Base-by-base conservation (phyloP, 2,329 filamentous ascomycete species). In the Trichoderma simmonsii region DNA sequence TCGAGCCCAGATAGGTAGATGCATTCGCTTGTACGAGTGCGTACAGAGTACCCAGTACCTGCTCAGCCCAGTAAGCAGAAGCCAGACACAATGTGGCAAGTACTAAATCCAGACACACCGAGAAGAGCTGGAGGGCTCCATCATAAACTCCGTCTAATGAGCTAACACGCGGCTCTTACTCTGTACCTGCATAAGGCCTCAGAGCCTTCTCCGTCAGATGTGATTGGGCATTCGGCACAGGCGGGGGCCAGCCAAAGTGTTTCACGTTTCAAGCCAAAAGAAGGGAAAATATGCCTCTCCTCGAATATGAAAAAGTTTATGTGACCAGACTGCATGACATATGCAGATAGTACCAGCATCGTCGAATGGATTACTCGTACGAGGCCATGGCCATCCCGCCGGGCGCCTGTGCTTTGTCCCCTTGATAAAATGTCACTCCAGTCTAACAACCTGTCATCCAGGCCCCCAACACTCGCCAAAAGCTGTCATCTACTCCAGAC, bases 151-250 rank as follows among this genome's bases (percentile, higher is more conserved):
- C 65, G 56, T 69, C 36, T 39, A 30, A 60, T 51, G 54, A 30
- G n/a, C 65, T 57, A 57, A 21, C 24, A 60, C 21, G 56, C 56
- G 65, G 54, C 65, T 57, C 64, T 56, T 51, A 21, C 63, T 59
- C 21, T 70, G 66, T 70, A 61, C 66, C 66, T 70, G 66, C 66
- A 70, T 62, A 26, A 43, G 56, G 30, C 3, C 59, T 30, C 30
- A 36, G 34, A 62, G 36, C 57, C 57, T 60, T 9, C 12, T 60
- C 54, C 14, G 18, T n/a, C 6, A 43, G 15, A 24, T 34, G 24
- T 43, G 65, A 59, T 43, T 39, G 54, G 65, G 26, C 34, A 24
- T 9, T 15, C 24, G 66, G 56, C 34, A 57, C 57, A 30, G 66
- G 39, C 43, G 54, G 34, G 66, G 39, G 36, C 18, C 59, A 30